Conservation (phyloP, 352 stramenopile genomes). For the Phytophthora nicotianae region DNA sequence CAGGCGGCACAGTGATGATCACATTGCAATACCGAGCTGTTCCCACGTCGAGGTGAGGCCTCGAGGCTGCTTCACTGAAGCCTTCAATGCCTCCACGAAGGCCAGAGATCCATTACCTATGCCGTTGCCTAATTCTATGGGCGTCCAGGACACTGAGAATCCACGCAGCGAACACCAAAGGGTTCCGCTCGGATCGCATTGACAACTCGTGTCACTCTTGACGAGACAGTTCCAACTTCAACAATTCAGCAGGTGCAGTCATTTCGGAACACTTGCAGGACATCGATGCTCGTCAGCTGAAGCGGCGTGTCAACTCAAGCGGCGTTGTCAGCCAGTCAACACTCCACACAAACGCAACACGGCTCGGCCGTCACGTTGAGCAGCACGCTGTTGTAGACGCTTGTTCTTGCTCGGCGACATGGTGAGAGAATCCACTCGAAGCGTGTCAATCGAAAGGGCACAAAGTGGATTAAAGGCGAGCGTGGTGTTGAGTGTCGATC, state of each 20-base stretch:
- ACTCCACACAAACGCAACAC: not conserved
- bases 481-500: slow-evolving; percentile 5
- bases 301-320: slow-evolving; percentile 1
- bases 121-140: slow-evolving; percentile 22
- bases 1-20: slow-evolving; percentile 5
- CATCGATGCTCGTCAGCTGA: not conserved
- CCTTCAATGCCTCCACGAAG: slow-evolving; percentile 4
- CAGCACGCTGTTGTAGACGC: slow-evolving; percentile 1
- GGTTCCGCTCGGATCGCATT: slow-evolving; percentile 9
- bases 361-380: not conserved
- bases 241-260: slow-evolving; percentile 20
- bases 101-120: slow-evolving; percentile 22
- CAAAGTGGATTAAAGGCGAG: slow-evolving; percentile 21
- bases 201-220: slow-evolving; percentile 10
- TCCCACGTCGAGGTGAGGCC: not conserved
- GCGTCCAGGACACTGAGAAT: slow-evolving; percentile 9
- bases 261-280: slow-evolving; percentile 4
- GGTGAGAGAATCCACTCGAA: slow-evolving; percentile 26
- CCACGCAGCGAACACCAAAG: slow-evolving; percentile 26
- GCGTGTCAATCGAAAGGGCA: slow-evolving; percentile 31
- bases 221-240: slow-evolving; percentile 28
- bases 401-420: slow-evolving; percentile 16
- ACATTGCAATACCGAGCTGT: not conserved
- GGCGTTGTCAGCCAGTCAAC: not conserved
- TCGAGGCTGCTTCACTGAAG: not conserved